Evolutionary conservation across 78 protist species (phyloP), one percentile per base, ranked within the genome.

Genomic region (Dictyostelium firmibasis): DNA sequence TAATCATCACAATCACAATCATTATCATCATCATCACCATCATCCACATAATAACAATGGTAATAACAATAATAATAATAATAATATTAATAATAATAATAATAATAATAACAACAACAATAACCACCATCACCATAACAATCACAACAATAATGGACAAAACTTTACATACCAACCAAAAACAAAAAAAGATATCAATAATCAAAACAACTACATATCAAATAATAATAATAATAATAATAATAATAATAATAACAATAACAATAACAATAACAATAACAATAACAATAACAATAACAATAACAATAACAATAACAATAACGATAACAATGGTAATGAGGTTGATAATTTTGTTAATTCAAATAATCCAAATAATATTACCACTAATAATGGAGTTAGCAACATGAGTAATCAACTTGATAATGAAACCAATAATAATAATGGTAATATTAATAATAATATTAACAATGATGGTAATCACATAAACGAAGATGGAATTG

Each of bases 131-230:
- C n/a, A n/a, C n/a, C n/a, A n/a, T n/a, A n/a, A n/a, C n/a, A n/a
- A 25, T 16, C 50, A 62, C 14, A 14, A 67, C 11, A 31, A 62
- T 62, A 35, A 31, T 35, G n/a, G n/a, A 33, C n/a, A 78, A 43
- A 50, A 27, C 67, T 44, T 44, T 27, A 36, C 47, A 33, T 79
- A 79, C 13, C 84, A 79, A 79, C 84, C 84, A 27, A 79, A 79
- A 27, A 62, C 53, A 1, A 79, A 79, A 47, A 50, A 16, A 29
- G 36, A 83, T 14, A 2, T 7, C n/a, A 11, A 36, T 1, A 0
- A 57, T 8, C 20, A 50, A 7, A 53, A 44, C 8, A 53, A 60
- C 0, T 4, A 44, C 18, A 81, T 9, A 0, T 13, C 20, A 9
- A 50, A 41, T 6, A 81, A n/a, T 23, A 43, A 14, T 7, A 81